Evolutionary conservation across 2,329 filamentous ascomycete genomes (phyloP).

Genomic region (Claviceps monticola): DNA sequence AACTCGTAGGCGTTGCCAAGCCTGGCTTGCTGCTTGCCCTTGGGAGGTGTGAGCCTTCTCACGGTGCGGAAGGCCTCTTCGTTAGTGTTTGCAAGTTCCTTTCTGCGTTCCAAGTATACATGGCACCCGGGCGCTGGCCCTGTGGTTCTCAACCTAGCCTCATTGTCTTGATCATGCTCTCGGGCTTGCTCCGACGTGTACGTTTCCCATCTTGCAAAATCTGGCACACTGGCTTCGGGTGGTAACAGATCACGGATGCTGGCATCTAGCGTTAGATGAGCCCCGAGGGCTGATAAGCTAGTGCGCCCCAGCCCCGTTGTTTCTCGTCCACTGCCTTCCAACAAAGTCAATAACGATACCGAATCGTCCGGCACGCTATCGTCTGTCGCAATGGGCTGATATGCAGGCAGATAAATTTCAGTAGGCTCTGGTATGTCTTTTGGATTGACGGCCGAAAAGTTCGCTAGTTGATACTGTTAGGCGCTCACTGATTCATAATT

Average conservation of each 20-base stretch:
- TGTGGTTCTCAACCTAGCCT: slow-evolving; percentile 36
- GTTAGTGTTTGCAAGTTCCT: slow-evolving; percentile 42
- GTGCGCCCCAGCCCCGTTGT: slow-evolving; percentile 20
- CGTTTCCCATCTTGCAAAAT: slow-evolving; percentile 37
- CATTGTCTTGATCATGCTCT: slow-evolving; percentile 33
- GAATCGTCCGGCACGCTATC: slow-evolving; percentile 20
- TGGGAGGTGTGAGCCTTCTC: slow-evolving; percentile 39
- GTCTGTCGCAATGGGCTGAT: slow-evolving; percentile 23
- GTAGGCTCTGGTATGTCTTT: slow-evolving; percentile 44
- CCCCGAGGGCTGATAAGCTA: slow-evolving; percentile 43
- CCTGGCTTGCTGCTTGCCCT: slow-evolving; percentile 38
- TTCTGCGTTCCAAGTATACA: slow-evolving; percentile 43
- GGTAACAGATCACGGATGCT: slow-evolving; percentile 37
- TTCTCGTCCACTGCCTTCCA: slow-evolving; percentile 41
- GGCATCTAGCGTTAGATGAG: slow-evolving; percentile 39
- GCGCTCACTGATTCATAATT: not conserved
- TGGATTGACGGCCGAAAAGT: slow-evolving; percentile 23
- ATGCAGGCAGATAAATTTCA: slow-evolving; percentile 36
- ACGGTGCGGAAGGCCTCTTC: slow-evolving; percentile 47
- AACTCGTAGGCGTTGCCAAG: slow-evolving; percentile 54
- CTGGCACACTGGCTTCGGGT: slow-evolving; percentile 36
- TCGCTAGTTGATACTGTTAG: slow-evolving; percentile 13
- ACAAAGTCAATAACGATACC: slow-evolving; percentile 27
- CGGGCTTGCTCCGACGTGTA: slow-evolving; percentile 35
- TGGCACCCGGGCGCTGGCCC: slow-evolving; percentile 42